Conservation (phyloP, 2,329 filamentous ascomycete genomes). For the Aspergillus sp. region DNA sequence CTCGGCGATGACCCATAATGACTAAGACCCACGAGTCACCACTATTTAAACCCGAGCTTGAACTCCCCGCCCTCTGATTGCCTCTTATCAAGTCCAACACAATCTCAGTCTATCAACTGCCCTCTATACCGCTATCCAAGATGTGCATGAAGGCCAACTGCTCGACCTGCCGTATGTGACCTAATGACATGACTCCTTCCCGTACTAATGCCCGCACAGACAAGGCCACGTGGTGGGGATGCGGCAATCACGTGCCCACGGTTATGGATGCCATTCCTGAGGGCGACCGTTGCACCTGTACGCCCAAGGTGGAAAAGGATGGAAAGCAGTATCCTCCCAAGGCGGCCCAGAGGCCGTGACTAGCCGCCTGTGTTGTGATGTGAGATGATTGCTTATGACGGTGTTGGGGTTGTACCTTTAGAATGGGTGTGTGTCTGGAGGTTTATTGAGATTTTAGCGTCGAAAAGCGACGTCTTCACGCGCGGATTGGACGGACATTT, state of each 20-base stretch:
- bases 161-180: slow-evolving; percentile 58
- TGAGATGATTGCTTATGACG: background rate
- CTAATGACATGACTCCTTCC: background rate
- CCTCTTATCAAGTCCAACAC: background rate
- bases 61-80: background rate
- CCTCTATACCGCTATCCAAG: background rate
- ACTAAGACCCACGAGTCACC: background rate
- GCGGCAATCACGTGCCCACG: slow-evolving; percentile 58
- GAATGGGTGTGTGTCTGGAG: too few relatives aligned
- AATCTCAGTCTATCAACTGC: background rate
- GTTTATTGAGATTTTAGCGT: too few relatives aligned
- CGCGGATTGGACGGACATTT: too few relatives aligned
- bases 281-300: slow-evolving; percentile 63
- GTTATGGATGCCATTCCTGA: slow-evolving; percentile 62
- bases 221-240: slow-evolving; percentile 64
- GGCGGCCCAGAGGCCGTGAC: slow-evolving; percentile 46
- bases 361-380: slow-evolving; percentile 21
- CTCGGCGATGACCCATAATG: background rate
- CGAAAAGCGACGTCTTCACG: too few relatives aligned
- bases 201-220: slow-evolving; percentile 33
- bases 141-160: slow-evolving; percentile 69
- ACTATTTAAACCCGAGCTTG: background rate
- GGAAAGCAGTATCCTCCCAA: slow-evolving; percentile 65
- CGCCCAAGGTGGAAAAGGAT: slow-evolving; percentile 59
- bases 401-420: background rate